Evolutionary conservation across 768 basidiomycete species (phyloP), one percentile per base, ranked within the genome.

Genomic region (Collybia mongolica): DNA sequence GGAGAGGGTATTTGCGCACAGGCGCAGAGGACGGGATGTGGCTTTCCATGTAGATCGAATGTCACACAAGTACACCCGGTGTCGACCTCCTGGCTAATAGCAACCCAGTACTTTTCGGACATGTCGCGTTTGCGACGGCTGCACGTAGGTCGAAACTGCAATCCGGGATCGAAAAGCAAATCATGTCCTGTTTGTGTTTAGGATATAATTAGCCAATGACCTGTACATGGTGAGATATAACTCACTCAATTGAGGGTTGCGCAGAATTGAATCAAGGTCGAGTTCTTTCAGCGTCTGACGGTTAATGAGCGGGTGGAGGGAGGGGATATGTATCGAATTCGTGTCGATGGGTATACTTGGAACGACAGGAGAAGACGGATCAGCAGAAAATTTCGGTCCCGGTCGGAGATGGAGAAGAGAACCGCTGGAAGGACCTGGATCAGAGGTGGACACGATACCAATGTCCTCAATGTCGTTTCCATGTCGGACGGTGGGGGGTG

Each of bases 181-280:
- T 95, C 93, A 59, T 96, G 93, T 28, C 90, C 90, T 92, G 60
- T 9, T 50, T 9, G 36, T 39, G 42, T 19, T 24, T 19, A 48
- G 38, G 41, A 26, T 22, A 32, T 17, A 39, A 53, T 48, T 29
- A 48, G 46, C 26, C 48, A 51, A 37, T 46, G 47, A 51, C 56
- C 45, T 48, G 51, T 55, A 53, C 50, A 54, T 55, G 54, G 44
- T 46, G 40, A 59, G 46, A 38, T 58, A 26, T 49, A 18, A 86
- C 86, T 72, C 70, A 91, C 94, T 88, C 52, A 96, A 85, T 64
- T 94, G 92, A 19, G 92, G 90, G 66, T 93, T 93, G 42, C 89
- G 82, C 49, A 96, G 76, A 59, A 96, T 93, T 46, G 86, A 82
- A 51, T 86, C 81, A 17, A 96, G 73, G 65, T 97, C 93, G 44